Conservation (phyloP, 192 early-diverging fungal species). For the Linnemannia zychae region DNA sequence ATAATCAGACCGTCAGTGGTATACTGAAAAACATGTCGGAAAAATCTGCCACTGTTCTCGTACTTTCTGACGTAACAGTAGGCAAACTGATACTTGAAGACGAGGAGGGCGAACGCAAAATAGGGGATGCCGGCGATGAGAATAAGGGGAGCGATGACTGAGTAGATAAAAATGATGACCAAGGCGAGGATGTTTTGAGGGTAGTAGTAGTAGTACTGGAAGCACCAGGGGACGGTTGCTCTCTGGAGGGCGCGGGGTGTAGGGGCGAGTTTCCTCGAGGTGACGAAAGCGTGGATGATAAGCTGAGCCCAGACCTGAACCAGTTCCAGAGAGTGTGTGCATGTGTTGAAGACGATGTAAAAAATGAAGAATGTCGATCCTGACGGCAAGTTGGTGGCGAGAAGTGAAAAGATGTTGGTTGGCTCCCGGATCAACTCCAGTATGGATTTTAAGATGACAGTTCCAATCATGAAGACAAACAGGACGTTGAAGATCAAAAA, state of each 20-base stretch:
- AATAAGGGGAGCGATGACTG: constrained; percentile 70
- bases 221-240: constrained; percentile 64
- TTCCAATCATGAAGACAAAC: constrained; percentile 72
- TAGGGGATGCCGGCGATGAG: constrained; percentile 67
- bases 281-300: constrained; percentile 63
- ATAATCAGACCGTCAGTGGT: constrained; percentile 69
- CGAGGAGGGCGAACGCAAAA: constrained; percentile 64
- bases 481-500: constrained; percentile 76
- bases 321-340: constrained; percentile 70
- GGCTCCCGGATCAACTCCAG: constrained; percentile 62
- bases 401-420: constrained; percentile 61
- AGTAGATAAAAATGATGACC: constrained; percentile 74
- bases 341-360: constrained; percentile 72
- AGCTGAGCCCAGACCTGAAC: constrained; percentile 70
- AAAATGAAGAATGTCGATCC: constrained; percentile 75
- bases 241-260: constrained; percentile 69
- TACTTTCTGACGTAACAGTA: constrained; percentile 73
- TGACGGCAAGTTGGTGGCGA: constrained; percentile 66
- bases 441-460: constrained; percentile 66
- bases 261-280: constrained; percentile 58
- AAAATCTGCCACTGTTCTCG: constrained; percentile 69
- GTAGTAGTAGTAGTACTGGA: constrained; percentile 75
- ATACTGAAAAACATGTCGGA: constrained; percentile 67
- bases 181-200: constrained; percentile 71
- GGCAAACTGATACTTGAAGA: constrained; percentile 74